Conservation (phyloP, 371 early-diverging fungal species). For the Mucor piriformis region DNA sequence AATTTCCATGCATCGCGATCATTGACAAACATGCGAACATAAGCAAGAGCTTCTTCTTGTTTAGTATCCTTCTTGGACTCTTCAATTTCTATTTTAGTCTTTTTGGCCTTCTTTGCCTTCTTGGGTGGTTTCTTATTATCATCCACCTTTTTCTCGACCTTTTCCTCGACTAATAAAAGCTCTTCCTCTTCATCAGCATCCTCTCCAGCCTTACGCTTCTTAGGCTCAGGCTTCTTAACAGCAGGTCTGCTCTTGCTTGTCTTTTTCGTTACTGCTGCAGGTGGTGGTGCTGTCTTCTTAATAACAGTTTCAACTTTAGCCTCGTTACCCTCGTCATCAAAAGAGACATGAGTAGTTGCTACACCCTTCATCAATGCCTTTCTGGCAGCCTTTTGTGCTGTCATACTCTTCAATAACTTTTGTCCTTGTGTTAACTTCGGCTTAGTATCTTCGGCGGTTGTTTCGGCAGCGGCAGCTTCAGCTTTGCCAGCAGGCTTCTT, state of each 20-base stretch:
- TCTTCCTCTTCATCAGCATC: conserved; percentile 6
- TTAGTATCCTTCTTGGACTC: conserved; percentile 25
- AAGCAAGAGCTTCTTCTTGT: conserved; percentile 34
- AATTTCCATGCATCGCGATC: conserved; percentile 60
- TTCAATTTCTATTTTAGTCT: conserved; percentile 20
- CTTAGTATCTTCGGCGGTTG: background rate
- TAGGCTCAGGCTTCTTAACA: conserved; percentile 17
- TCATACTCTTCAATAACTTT: conserved; percentile 36
- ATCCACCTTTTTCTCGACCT: background rate
- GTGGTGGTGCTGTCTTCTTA: conserved; percentile 9
- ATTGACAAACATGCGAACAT: conserved; percentile 34
- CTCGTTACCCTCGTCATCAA: conserved; percentile 34
- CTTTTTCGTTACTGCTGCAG: background rate
- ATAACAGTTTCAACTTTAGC: conserved; percentile 21
- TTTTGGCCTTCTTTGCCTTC: conserved; percentile 18
- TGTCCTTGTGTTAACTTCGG: conserved; percentile 32
- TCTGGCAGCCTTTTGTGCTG: conserved; percentile 34
- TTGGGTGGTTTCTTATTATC: conserved; percentile 17
- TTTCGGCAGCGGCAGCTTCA: background rate
- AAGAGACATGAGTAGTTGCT: conserved; percentile 20
- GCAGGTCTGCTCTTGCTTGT: conserved; percentile 17
- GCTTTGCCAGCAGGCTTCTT: background rate
- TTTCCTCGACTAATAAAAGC: background rate
- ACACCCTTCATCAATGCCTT: conserved; percentile 25
- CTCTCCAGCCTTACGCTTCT: conserved; percentile 23